Conservation (phyloP, 306 rosid species). For the Rosa chinensis region DNA sequence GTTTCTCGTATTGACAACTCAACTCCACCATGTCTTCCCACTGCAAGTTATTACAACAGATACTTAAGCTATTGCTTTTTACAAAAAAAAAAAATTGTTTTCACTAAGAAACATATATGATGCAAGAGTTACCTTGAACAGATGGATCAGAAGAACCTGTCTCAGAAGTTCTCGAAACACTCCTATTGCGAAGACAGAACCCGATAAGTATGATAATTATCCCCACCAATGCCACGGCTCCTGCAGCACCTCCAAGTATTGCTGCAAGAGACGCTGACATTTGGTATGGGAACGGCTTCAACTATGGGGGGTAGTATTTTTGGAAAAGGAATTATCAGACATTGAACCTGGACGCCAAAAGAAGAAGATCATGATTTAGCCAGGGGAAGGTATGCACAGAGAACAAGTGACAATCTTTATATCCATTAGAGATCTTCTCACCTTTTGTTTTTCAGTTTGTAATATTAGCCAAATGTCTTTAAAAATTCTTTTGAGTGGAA, state of each 20-base stretch:
- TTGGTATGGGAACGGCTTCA: conserved; percentile 63
- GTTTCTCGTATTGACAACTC: conserved; percentile 62
- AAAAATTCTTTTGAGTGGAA: not conserved
- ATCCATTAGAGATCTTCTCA: not conserved
- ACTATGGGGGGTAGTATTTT: conserved; percentile 43
- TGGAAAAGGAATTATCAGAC: conserved; percentile 33
- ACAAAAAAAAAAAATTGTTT: not conserved
- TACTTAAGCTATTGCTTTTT: conserved; percentile 14
- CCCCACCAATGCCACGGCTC: conserved; percentile 92
- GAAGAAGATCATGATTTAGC: conserved; percentile 33
- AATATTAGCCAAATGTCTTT: not conserved
- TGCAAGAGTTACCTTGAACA: conserved; percentile 56
- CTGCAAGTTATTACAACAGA: conserved; percentile 38
- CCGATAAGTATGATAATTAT: conserved; percentile 57
- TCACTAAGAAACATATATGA: conserved; percentile 9
- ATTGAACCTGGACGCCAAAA: conserved; percentile 55
- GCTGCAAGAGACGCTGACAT: conserved; percentile 96
- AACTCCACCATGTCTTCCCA: conserved; percentile 62
- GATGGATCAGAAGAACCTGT: conserved; percentile 96
- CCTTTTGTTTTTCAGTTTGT: not conserved
- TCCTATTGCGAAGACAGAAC: conserved; percentile 51
- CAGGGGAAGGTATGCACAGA: conserved; percentile 21
- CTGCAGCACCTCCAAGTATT: conserved; percentile 91
- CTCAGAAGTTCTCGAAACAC: conserved; percentile 73
- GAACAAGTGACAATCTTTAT: not conserved